These are phyloP conservation scores for Fomitopsis schrenkii DNA, from an alignment of 1,284 basidiomycete species.

Conservation along the genomic window DNA sequence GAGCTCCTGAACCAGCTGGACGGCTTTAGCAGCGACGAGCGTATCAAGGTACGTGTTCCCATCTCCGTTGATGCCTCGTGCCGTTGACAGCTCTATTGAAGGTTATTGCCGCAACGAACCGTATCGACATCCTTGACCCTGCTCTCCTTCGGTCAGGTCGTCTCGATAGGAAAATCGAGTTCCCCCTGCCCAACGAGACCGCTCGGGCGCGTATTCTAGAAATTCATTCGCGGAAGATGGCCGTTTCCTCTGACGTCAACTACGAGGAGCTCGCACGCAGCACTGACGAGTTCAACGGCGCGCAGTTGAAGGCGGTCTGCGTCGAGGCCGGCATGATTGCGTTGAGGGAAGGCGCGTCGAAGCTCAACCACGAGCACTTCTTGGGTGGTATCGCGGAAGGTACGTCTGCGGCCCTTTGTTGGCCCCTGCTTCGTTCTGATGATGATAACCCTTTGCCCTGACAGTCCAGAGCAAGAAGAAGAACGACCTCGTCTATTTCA, in stretches of 20 bases:
- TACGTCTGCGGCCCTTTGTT: slow-evolving; percentile 29
- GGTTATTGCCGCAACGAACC: slow-evolving; percentile 98
- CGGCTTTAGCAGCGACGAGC: slow-evolving; percentile 82
- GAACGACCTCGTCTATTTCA: slow-evolving; percentile 90
- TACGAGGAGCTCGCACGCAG: slow-evolving; percentile 73
- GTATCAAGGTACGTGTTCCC: slow-evolving; percentile 77
- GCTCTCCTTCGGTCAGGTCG: slow-evolving; percentile 74
- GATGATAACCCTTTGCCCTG: slow-evolving; percentile 8
- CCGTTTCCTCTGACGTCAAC: slow-evolving; percentile 69
- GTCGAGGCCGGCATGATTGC: slow-evolving; percentile 99
- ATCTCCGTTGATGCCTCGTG: background rate
- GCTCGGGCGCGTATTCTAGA: slow-evolving; percentile 73
- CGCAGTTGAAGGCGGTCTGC: slow-evolving; percentile 86
- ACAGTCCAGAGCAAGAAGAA: slow-evolving; percentile 95
- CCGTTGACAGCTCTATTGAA: slow-evolving; percentile 28
- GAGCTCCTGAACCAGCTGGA: slow-evolving; percentile 79
- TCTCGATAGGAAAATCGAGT: slow-evolving; percentile 79
- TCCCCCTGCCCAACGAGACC: slow-evolving; percentile 74
- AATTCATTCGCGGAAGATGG: slow-evolving; percentile 93
- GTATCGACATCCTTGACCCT: slow-evolving; percentile 95
- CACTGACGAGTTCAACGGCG: slow-evolving; percentile 78
- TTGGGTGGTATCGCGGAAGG: slow-evolving; percentile 90
- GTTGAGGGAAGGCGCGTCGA: slow-evolving; percentile 88
- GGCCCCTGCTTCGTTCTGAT: slow-evolving; percentile 13
- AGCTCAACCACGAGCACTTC: slow-evolving; percentile 91